phyloP scores from a whole-genome alignment of 306 rosid species.

The Morella rubra region DNA sequence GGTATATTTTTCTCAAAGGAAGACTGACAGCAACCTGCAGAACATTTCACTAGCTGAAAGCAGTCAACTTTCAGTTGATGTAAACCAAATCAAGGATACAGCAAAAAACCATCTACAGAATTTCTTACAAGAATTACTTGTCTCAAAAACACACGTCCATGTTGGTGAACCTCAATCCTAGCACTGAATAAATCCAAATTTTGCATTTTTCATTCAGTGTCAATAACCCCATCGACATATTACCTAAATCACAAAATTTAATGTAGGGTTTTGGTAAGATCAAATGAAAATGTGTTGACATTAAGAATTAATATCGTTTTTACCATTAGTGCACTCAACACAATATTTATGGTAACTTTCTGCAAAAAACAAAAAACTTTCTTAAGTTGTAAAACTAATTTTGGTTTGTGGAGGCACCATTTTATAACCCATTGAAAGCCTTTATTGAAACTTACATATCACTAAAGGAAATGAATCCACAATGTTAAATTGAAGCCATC shows the following conservation, averaged over 20 bases:
- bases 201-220: background rate
- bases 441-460: background rate
- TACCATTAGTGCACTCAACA: background rate
- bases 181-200: background rate
- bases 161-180: background rate
- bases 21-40: background rate
- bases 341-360: background rate
- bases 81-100: conserved; percentile 1
- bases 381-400: background rate
- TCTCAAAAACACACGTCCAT: background rate
- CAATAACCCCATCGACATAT: background rate
- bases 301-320: background rate
- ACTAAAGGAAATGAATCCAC: background rate
- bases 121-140: background rate
- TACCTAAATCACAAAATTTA: background rate
- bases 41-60: background rate
- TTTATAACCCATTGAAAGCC: background rate
- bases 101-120: background rate
- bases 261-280: background rate
- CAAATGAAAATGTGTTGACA: background rate
- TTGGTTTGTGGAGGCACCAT: background rate
- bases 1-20: background rate
- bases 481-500: background rate
- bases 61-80: conserved; percentile 3
- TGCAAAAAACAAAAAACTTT: background rate